These are phyloP conservation scores for Syzygium aromaticum DNA, from an alignment of 345 rosid genomes.

Conservation along the genomic window DNA sequence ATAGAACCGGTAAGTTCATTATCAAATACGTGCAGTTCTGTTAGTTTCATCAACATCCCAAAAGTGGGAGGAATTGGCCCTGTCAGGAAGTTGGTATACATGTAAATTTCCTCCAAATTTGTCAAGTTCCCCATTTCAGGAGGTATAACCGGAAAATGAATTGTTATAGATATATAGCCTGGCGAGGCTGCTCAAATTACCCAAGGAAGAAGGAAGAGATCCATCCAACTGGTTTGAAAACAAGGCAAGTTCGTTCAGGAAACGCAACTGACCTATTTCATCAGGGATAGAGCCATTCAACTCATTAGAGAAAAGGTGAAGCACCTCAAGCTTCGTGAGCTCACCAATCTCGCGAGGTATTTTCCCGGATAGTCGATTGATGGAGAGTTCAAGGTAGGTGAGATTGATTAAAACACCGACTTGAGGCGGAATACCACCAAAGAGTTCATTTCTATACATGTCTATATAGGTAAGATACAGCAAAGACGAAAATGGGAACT, in stretches of 20 bases:
- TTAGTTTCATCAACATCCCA: not conserved
- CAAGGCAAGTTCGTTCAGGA: conserved; percentile 1
- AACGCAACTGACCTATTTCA: conserved; percentile 8
- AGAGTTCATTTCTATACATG: conserved; percentile 9
- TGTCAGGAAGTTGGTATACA: conserved; percentile 1
- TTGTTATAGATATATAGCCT: no score
- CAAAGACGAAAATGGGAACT: conserved; percentile 11
- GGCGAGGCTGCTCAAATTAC: conserved; percentile 4
- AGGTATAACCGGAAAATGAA: no score
- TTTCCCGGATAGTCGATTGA: not conserved
- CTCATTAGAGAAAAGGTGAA: not conserved
- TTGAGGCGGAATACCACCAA: conserved; percentile 13
- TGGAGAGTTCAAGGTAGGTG: conserved; percentile 3
- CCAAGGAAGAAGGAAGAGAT: conserved; percentile 6
- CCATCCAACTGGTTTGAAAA: conserved; percentile 13
- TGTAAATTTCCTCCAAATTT: not conserved
- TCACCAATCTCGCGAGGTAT: conserved; percentile 3
- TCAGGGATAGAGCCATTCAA: conserved; percentile 9
- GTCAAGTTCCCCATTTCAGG: not conserved
- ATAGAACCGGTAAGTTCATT: conserved; percentile 12
- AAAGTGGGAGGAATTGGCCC: conserved; percentile 15
- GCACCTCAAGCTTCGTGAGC: not conserved
- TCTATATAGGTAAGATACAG: conserved; percentile 10
- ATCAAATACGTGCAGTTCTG: not conserved
- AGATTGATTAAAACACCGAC: conserved; percentile 11